phyloP scores from a whole-genome alignment of 768 basidiomycete species.

The Inosperma sp. region DNA sequence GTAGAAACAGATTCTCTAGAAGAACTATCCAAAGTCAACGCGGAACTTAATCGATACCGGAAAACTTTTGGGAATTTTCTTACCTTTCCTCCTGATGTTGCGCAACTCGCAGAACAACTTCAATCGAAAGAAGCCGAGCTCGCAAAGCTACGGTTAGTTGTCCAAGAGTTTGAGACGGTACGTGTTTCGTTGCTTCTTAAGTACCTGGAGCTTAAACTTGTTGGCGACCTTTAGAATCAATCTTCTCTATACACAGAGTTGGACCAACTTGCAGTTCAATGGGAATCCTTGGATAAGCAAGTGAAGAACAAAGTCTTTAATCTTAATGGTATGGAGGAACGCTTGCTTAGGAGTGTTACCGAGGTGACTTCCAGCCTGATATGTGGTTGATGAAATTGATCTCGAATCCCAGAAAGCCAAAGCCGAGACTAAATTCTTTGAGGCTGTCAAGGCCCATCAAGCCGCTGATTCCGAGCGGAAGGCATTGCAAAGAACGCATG shows the following conservation, averaged over 20 bases:
- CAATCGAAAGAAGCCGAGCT: conserved; percentile 67
- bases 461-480: conserved; percentile 74
- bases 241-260: conserved; percentile 77
- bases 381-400: background rate
- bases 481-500: conserved; percentile 45
- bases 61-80: conserved; percentile 57
- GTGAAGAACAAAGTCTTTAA: conserved; percentile 84
- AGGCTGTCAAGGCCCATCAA: conserved; percentile 86
- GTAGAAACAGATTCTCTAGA: conserved; percentile 48
- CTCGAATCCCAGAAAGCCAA: conserved; percentile 72
- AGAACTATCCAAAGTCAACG: conserved; percentile 41
- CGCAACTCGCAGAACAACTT: conserved; percentile 50
- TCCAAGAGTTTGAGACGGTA: conserved; percentile 63
- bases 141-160: conserved; percentile 53
- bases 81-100: conserved; percentile 45
- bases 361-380: conserved; percentile 51
- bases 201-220: conserved; percentile 10
- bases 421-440: conserved; percentile 91
- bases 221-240: conserved; percentile 48
- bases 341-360: conserved; percentile 53
- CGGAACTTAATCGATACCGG: conserved; percentile 58
- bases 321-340: conserved; percentile 69
- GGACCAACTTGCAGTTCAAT: conserved; percentile 79
- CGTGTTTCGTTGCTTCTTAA: conserved; percentile 19
- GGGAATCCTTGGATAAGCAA: conserved; percentile 79